A percentile compares a stretch with the other conserved stretches of the same genome.
Conservation (phyloP, 495 filamentous ascomycete genomes). For the Daldinia decipiens region DNA sequence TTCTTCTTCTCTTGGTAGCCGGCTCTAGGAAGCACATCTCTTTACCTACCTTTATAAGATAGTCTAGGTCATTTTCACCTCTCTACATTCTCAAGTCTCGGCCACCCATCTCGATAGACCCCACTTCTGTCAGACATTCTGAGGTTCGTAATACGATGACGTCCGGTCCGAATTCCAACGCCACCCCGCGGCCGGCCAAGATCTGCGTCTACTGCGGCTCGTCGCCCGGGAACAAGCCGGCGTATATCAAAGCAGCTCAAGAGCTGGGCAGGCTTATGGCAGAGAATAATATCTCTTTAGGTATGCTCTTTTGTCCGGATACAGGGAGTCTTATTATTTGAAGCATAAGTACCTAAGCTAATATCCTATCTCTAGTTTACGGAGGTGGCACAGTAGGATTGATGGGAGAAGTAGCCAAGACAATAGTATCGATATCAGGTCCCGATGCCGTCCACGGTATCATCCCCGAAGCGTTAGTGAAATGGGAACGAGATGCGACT, state of each 20-base stretch:
- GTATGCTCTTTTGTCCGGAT: conserved; percentile 36
- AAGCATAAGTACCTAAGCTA: conserved; percentile 31
- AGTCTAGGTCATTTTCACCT: background rate
- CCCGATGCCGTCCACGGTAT: conserved; percentile 89
- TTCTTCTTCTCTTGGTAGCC: conserved; percentile 5
- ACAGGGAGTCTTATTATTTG: background rate
- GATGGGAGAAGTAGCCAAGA: conserved; percentile 92
- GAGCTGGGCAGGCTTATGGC: conserved; percentile 80
- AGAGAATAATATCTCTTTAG: conserved; percentile 75
- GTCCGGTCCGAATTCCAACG: conserved; percentile 42
- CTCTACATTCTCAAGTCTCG: conserved; percentile 4
- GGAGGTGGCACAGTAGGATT: conserved; percentile 93
- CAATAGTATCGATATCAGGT: conserved; percentile 85
- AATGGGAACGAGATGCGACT: conserved; percentile 72
- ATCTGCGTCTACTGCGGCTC: conserved; percentile 87
- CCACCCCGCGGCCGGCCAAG: conserved; percentile 56
- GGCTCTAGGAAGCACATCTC: background rate
- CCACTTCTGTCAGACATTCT: conserved; percentile 8
- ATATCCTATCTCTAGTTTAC: conserved; percentile 67
- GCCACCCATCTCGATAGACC: background rate
- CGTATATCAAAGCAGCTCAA: conserved; percentile 77
- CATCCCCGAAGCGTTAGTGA: conserved; percentile 86
- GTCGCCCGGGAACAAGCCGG: conserved; percentile 72
- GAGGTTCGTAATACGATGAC: conserved; percentile 27
- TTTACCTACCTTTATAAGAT: conserved; percentile 18